Evolutionary conservation across 139 green algal species (phyloP).

Genomic region (Helicosporidium sp.): DNA sequence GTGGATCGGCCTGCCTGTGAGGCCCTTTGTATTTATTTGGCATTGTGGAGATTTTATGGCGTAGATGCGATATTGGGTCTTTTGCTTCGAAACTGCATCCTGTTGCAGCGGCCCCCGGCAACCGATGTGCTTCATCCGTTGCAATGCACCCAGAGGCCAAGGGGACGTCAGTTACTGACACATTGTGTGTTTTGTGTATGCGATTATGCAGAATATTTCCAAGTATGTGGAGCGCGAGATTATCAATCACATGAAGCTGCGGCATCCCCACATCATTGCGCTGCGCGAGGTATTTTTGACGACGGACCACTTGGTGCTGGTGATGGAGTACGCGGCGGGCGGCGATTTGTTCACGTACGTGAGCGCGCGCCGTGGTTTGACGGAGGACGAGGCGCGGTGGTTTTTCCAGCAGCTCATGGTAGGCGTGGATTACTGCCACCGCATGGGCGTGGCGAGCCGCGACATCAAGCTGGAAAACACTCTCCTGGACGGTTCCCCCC

Average conservation of each 20-base stretch:
- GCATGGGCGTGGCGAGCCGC: constrained; percentile 51
- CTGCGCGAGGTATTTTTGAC: constrained; percentile 69
- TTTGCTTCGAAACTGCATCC: too few relatives aligned
- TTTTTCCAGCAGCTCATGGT: constrained; percentile 98
- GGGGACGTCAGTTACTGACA: background rate
- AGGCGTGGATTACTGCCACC: constrained; percentile 86
- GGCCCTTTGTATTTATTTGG: too few relatives aligned
- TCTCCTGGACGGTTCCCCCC: constrained; percentile 51
- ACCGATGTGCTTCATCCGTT: too few relatives aligned
- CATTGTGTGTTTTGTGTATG: background rate
- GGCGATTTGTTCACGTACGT: constrained; percentile 62
- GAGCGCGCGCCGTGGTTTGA: constrained; percentile 53
- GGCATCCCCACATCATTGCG: constrained; percentile 86
- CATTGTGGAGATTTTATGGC: too few relatives aligned
- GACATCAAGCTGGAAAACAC: constrained; percentile 97
- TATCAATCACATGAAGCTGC: constrained; percentile 77
- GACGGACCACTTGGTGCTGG: constrained; percentile 42
- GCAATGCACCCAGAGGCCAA: too few relatives aligned
- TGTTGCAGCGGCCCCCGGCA: too few relatives aligned
- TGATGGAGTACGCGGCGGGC: constrained; percentile 61
- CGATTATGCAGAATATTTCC: constrained; percentile 37
- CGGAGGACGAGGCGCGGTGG: constrained; percentile 83
- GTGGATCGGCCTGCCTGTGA: too few relatives aligned
- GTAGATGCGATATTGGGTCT: too few relatives aligned
- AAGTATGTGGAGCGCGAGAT: constrained; percentile 96